Conservation (phyloP, 345 rosid species). For the Corchorus olitorius region DNA sequence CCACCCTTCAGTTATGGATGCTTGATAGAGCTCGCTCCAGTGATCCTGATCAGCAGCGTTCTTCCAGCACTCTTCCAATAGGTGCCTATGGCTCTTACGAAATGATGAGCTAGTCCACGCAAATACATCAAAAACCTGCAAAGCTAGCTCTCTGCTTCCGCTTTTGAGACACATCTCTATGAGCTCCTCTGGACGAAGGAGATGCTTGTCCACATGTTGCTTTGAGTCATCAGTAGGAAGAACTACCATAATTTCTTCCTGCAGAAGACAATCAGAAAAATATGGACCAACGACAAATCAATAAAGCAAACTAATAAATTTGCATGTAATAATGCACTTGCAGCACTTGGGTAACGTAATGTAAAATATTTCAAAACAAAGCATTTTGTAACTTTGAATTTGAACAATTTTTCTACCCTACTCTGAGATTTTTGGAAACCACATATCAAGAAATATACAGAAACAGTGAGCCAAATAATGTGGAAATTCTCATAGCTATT, state of each 20-base stretch:
- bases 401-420: too few species aligned
- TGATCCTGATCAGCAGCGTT: conserved; percentile 76
- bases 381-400: too few species aligned
- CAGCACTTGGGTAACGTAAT: background rate
- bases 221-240: conserved; percentile 41
- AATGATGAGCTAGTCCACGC: conserved; percentile 88
- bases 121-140: conserved; percentile 78
- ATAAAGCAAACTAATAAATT: background rate
- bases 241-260: conserved; percentile 68
- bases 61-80: conserved; percentile 90
- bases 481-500: background rate
- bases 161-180: conserved; percentile 63
- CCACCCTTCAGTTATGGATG: conserved; percentile 74
- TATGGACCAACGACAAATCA: background rate
- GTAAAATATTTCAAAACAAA: background rate
- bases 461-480: background rate
- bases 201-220: conserved; percentile 38
- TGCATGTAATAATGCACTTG: background rate
- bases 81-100: conserved; percentile 63
- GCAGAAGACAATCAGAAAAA: conserved; percentile 21
- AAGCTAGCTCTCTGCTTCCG: conserved; percentile 50
- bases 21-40: conserved; percentile 73
- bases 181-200: conserved; percentile 75
- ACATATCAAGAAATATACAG: too few species aligned
- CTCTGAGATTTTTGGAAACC: too few species aligned